Conservation (phyloP, 1,284 basidiomycete genomes). For the Tylopilus microsporus region DNA sequence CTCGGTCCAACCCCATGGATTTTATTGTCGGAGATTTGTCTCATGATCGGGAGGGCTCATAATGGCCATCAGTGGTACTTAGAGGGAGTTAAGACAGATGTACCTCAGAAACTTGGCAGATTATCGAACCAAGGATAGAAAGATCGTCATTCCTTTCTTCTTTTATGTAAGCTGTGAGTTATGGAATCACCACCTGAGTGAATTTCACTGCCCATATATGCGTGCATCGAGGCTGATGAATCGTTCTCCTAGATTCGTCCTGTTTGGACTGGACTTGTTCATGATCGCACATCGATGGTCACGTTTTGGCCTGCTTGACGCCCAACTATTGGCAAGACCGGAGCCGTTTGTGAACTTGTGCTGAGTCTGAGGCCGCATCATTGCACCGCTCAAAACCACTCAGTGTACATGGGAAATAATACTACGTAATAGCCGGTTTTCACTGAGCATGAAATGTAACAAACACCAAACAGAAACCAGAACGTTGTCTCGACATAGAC, state of each 20-base stretch:
- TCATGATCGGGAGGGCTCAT: constrained; percentile 78
- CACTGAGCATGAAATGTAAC: too few species aligned
- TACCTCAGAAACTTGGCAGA: constrained; percentile 62
- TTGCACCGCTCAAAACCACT: constrained; percentile 76
- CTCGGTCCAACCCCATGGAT: constrained; percentile 65
- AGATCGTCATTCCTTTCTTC: constrained; percentile 63
- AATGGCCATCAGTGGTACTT: constrained; percentile 73
- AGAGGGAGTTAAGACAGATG: too few species aligned
- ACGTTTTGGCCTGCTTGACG: constrained; percentile 81
- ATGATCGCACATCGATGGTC: constrained; percentile 82
- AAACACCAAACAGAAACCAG: too few species aligned
- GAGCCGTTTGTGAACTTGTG: constrained; percentile 81
- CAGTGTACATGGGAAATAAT: constrained; percentile 52
- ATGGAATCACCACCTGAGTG: too few species aligned
- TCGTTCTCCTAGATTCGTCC: constrained; percentile 68
- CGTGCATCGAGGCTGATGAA: constrained; percentile 11
- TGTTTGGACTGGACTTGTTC: constrained; percentile 87
- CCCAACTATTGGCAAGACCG: constrained; percentile 68
- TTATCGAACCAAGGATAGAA: constrained; percentile 59
- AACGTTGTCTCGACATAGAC: too few species aligned
- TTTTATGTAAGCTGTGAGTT: constrained; percentile 31
- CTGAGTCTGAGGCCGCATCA: constrained; percentile 71
- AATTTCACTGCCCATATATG: background rate
- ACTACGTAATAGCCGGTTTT: too few species aligned
- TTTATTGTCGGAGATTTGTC: constrained; percentile 65